These are phyloP conservation scores for Tilletia horrida DNA, from an alignment of 1,284 basidiomycete genomes.

Conservation along the genomic window DNA sequence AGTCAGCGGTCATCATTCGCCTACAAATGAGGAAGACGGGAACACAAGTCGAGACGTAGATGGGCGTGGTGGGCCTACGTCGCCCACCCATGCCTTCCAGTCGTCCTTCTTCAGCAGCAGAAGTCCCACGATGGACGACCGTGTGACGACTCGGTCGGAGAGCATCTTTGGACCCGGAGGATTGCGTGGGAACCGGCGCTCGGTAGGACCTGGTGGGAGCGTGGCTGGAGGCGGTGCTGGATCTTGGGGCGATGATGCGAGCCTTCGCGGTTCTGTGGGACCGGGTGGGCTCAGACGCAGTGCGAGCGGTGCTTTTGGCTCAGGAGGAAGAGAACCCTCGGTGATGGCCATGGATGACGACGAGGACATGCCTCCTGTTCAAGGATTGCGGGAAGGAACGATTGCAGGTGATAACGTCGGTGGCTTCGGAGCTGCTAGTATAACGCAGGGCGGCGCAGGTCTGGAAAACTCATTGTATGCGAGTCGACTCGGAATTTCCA, in stretches of 20 bases:
- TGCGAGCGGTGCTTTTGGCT: slow-evolving; percentile 6
- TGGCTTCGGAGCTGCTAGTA: not conserved
- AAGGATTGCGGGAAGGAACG: not conserved
- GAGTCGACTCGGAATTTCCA: not conserved
- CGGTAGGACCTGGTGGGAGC: not conserved
- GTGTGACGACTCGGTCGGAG: not conserved
- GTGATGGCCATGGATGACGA: slow-evolving; percentile 11
- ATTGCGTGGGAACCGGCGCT: slow-evolving; percentile 7
- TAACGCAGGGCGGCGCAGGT: not conserved
- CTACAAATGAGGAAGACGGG: slow-evolving; percentile 1
- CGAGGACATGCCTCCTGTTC: slow-evolving; percentile 9
- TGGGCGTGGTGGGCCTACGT: slow-evolving; percentile 1
- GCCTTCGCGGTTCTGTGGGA: slow-evolving; percentile 1
- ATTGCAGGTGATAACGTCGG: not conserved
- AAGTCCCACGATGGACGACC: slow-evolving; percentile 8
- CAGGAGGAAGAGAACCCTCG: not conserved
- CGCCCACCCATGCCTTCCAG: slow-evolving; percentile 11
- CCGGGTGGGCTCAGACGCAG: slow-evolving; percentile 9
- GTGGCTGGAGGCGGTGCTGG: not conserved
- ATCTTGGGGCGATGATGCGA: not conserved
- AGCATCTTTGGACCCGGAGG: slow-evolving; percentile 18
- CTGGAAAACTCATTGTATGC: not conserved
- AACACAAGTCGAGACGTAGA: slow-evolving; percentile 13
- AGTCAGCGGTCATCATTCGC: slow-evolving; percentile 15
- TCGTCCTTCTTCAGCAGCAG: slow-evolving; percentile 7